Evolutionary conservation across 2,329 filamentous ascomycete genomes (phyloP).

Genomic region (Aspergillus ochraceus): DNA sequence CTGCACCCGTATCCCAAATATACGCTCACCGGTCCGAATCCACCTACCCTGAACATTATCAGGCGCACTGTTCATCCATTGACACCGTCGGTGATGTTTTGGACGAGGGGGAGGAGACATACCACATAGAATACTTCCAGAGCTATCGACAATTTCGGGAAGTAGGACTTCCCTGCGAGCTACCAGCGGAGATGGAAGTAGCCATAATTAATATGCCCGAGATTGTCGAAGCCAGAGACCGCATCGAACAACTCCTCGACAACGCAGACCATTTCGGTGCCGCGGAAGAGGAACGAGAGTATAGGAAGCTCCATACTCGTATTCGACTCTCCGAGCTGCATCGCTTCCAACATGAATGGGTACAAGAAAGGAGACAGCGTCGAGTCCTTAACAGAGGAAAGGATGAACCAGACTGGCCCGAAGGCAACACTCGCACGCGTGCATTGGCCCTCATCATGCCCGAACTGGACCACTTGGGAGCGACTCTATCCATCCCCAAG

Average conservation of each 20-base stretch:
- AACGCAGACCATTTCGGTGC: conserved; percentile 7
- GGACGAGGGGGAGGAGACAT: conserved; percentile 15
- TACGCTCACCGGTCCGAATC: conserved; percentile 15
- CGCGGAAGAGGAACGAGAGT: conserved; percentile 7
- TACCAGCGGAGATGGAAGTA: conserved; percentile 14
- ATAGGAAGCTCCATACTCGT: conserved; percentile 15
- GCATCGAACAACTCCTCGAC: conserved; percentile 12
- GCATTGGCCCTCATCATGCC: conserved; percentile 19
- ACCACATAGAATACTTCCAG: conserved; percentile 19
- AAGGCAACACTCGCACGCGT: conserved; percentile 14
- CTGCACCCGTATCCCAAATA: conserved; percentile 22
- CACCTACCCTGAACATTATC: conserved; percentile 20
- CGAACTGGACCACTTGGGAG: conserved; percentile 14
- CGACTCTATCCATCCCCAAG: conserved; percentile 10
- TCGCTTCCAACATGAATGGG: conserved; percentile 16
- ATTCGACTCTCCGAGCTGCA: conserved; percentile 11
- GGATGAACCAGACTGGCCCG: conserved; percentile 2
- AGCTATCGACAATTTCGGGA: conserved; percentile 16
- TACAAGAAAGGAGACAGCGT: conserved; percentile 14
- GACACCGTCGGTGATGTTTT: conserved; percentile 21
- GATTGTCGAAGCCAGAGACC: conserved; percentile 10
- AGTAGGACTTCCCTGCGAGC: conserved; percentile 9
- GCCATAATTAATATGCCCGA: conserved; percentile 14
- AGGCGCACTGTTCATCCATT: conserved; percentile 20
- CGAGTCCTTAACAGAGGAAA: conserved; percentile 18